Evolutionary conservation across 176 grass and related monocot genomes (phyloP).

Genomic region (Carex kokanica): DNA sequence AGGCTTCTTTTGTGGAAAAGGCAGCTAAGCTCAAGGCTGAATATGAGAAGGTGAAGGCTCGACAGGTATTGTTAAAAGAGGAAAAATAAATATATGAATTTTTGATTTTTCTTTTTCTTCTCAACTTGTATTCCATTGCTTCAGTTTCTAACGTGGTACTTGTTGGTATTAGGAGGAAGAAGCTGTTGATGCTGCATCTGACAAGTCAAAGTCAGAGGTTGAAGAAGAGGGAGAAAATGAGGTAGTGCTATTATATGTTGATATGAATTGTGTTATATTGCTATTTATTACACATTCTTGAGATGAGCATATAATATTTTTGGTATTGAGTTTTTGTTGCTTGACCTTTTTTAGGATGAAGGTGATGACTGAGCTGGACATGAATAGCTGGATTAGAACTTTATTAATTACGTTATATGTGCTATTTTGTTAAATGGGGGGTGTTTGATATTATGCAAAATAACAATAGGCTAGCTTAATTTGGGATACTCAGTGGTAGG

Average conservation of each 20-base stretch:
- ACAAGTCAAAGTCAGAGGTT: constrained; percentile 48
- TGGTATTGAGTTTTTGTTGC: neutral
- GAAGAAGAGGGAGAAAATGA: constrained; percentile 36
- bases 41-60: constrained; percentile 35
- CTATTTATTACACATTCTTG: neutral
- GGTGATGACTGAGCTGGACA: neutral
- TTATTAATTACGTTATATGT: neutral
- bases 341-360: neutral
- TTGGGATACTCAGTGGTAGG: neutral
- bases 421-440: neutral
- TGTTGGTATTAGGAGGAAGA: constrained; percentile 30
- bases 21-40: constrained; percentile 38
- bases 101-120: neutral
- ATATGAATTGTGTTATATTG: neutral
- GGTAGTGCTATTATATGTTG: neutral
- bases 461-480: neutral
- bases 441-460: constrained; percentile 8
- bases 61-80: constrained; percentile 11
- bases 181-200: constrained; percentile 29
- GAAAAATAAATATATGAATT: neutral
- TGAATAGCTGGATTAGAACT: neutral
- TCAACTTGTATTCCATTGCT: neutral
- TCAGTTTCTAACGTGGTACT: neutral
- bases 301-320: neutral
- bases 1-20: constrained; percentile 32